Conservation (phyloP, 2,329 filamentous ascomycete genomes). For the Epichloe uncinata region DNA sequence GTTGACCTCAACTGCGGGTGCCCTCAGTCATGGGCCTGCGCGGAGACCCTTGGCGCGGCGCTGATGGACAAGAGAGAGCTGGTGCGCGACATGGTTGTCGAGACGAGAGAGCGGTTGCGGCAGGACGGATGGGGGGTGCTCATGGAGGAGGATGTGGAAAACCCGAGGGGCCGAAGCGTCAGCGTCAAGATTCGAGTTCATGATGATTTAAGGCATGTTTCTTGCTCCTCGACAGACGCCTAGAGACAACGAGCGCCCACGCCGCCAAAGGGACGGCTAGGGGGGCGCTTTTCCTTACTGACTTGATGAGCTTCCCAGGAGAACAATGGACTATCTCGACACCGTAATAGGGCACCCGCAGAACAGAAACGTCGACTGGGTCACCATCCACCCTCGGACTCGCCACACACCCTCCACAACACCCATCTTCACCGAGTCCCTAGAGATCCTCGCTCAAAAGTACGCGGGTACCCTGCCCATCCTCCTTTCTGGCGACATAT, state of each 20-base stretch:
- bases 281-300: neutral
- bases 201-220: conserved; percentile 39
- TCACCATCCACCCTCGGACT: conserved; percentile 58
- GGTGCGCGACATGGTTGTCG: conserved; percentile 51
- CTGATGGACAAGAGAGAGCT: conserved; percentile 52
- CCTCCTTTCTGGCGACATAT: conserved; percentile 57
- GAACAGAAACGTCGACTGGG: conserved; percentile 46
- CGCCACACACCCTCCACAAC: conserved; percentile 45
- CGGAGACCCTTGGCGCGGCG: conserved; percentile 53
- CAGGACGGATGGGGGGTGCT: conserved; percentile 40
- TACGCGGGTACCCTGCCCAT: conserved; percentile 45
- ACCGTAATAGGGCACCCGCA: conserved; percentile 43
- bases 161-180: conserved; percentile 39
- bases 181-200: conserved; percentile 61
- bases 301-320: conserved; percentile 17
- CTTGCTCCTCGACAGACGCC: neutral
- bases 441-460: conserved; percentile 39
- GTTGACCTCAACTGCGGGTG: conserved; percentile 63
- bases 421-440: conserved; percentile 48
- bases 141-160: conserved; percentile 28
- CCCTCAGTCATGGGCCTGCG: conserved; percentile 59
- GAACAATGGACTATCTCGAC: conserved; percentile 48
- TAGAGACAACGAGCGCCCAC: too few species aligned
- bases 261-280: too few species aligned
- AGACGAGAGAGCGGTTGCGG: conserved; percentile 38